Percentiles rank a stretch among this genome's conserved stretches.
phyloP scores from a whole-genome alignment of 192 early-diverging fungal genomes.

The Podila epicladia region DNA sequence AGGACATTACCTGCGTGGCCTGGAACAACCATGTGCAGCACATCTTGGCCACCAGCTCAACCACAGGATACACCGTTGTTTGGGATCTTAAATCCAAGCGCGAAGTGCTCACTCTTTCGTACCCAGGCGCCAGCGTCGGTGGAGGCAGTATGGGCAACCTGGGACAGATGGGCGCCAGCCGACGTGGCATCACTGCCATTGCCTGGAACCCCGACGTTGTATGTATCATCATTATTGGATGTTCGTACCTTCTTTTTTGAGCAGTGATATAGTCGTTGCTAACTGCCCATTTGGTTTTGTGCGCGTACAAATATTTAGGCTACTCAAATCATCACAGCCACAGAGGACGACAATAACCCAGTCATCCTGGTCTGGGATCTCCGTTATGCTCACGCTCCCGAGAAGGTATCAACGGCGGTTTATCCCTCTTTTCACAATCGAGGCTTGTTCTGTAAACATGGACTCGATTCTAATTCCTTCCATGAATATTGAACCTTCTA shows the following conservation, averaged over 20 bases:
- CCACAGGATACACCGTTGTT: conserved; percentile 92
- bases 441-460: neutral
- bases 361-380: conserved; percentile 95
- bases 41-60: conserved; percentile 92
- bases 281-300: too few species aligned
- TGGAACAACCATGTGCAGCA: conserved; percentile 96
- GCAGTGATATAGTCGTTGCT: too few species aligned
- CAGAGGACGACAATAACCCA: conserved; percentile 92
- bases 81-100: conserved; percentile 94
- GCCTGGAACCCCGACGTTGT: conserved; percentile 93
- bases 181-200: conserved; percentile 82
- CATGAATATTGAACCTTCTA: conserved; percentile 16
- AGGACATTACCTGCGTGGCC: conserved; percentile 87
- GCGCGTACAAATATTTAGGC: conserved; percentile 57
- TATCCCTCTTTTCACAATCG: too few species aligned
- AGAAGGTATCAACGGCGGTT: conserved; percentile 54
- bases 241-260: neutral
- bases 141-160: conserved; percentile 55
- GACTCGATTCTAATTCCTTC: neutral
- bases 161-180: conserved; percentile 56
- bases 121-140: conserved; percentile 53
- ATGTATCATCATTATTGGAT: conserved; percentile 17
- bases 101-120: conserved; percentile 83
- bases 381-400: conserved; percentile 93
- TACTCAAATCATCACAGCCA: conserved; percentile 92